These are phyloP conservation scores for Amanita phalloides DNA, from an alignment of 768 basidiomycete species.

Conservation along the genomic window DNA sequence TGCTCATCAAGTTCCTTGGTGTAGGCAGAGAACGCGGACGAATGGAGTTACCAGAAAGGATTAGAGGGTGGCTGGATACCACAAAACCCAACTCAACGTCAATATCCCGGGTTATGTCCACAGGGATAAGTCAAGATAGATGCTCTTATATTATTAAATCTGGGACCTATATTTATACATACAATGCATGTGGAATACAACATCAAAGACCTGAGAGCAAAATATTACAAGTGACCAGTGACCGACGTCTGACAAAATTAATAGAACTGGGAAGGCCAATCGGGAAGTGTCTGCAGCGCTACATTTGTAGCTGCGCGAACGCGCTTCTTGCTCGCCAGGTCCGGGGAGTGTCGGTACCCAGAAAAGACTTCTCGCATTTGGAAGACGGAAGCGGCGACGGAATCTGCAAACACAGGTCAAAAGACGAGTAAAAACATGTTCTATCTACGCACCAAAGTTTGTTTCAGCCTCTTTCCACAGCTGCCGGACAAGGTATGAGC, in stretches of 20 bases:
- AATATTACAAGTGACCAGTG: no score
- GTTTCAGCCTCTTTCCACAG: slow-evolving; percentile 44
- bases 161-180: slow-evolving; percentile 5
- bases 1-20: background rate
- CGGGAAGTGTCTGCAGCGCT: slow-evolving; percentile 58
- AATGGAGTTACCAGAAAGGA: slow-evolving; percentile 71
- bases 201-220: background rate
- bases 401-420: slow-evolving; percentile 26
- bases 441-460: slow-evolving; percentile 32
- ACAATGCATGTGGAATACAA: background rate
- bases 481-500: slow-evolving; percentile 19
- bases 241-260: background rate
- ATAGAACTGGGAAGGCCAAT: slow-evolving; percentile 46
- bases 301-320: slow-evolving; percentile 76
- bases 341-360: slow-evolving; percentile 67
- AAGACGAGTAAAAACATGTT: background rate
- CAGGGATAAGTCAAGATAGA: slow-evolving; percentile 8
- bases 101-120: slow-evolving; percentile 54
- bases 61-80: slow-evolving; percentile 74
- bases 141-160: background rate
- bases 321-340: slow-evolving; percentile 58
- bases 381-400: slow-evolving; percentile 57
- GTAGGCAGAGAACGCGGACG: slow-evolving; percentile 57
- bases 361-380: slow-evolving; percentile 68
- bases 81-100: slow-evolving; percentile 50